Evolutionary conservation across 768 basidiomycete species (phyloP).

Genomic region (Tulasnella calospora): DNA sequence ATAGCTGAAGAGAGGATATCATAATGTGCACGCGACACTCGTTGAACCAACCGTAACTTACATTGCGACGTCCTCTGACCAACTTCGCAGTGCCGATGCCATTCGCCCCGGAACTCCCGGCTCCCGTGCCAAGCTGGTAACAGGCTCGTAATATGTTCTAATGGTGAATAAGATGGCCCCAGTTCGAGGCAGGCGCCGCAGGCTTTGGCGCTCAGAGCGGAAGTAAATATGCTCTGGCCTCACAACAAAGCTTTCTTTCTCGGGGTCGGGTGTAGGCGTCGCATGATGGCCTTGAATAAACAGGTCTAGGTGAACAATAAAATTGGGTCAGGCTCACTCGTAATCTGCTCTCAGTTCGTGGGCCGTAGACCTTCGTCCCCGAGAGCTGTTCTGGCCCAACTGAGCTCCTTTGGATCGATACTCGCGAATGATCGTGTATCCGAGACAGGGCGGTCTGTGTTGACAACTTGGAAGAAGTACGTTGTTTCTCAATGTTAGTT

Average conservation of each 20-base stretch:
- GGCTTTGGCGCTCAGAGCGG: conserved; percentile 61
- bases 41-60: conserved; percentile 38
- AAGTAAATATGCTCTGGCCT: conserved; percentile 44
- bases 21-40: conserved; percentile 28
- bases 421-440: conserved; percentile 36
- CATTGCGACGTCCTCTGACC: conserved; percentile 57
- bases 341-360: conserved; percentile 30
- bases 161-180: conserved; percentile 68
- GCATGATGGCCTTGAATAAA: not conserved
- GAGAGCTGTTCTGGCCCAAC: conserved; percentile 54
- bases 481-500: conserved; percentile 68
- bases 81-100: conserved; percentile 58
- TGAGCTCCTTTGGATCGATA: conserved; percentile 60
- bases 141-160: conserved; percentile 56
- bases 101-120: conserved; percentile 56
- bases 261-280: not conserved
- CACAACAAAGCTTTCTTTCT: not conserved
- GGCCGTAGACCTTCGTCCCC: conserved; percentile 50
- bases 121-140: conserved; percentile 51
- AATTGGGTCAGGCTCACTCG: not conserved
- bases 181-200: conserved; percentile 57
- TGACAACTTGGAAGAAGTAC: conserved; percentile 39
- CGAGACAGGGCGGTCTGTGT: not conserved
- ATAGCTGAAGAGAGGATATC: conserved; percentile 34
- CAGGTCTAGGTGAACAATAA: not conserved